Evolutionary conservation across 805 yeast species (phyloP), one percentile per base, ranked within the genome.

Genomic region (Ogataea degrootiae): DNA sequence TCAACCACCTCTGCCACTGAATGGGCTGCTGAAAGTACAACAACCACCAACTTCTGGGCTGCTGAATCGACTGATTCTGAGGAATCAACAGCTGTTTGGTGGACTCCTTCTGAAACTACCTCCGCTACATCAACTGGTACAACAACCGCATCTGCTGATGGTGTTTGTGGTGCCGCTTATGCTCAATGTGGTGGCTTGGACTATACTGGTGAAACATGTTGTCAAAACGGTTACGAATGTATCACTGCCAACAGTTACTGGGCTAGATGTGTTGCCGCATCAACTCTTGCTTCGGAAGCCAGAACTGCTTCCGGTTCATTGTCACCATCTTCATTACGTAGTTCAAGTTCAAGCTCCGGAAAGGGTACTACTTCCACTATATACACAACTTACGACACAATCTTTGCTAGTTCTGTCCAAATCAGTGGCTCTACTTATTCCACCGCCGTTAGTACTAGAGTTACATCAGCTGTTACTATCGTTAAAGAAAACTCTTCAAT

Each of bases 161-260:
- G 42, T 36, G 35, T 43, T 26, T 62, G 66, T 47, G 63, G 58
- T 16, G 44, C 60, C 11, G 64, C 54, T 1, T 63, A 59, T 50
- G 65, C 48, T 14, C 67, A 63, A 47, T 63, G 67, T 50, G 67
- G 67, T 36, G 67, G 67, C 21, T 40, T 39, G 2, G 65, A 49
- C 37, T 63, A 47, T 40, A 39, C 52, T 2, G 67, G 67, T 15
- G 59, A 43, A 6, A 53, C 57, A 5, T 62, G 66, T 45, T 63
- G 67, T 40, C 60, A 57, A 42, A 41, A 33, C 5, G 61, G 60
- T 12, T 43, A 52, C 33, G 39, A 48, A 17, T 63, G 67, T 51
- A 56, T 52, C 17, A 42, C 55, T 3, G 59, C 54, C 11, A 59
- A 61, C 43, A 45, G 56, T 14, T 55, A 60, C 41, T 63, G 67